phyloP scores from a whole-genome alignment of 2,329 filamentous ascomycete species.

The Claviceps fusiformis region DNA sequence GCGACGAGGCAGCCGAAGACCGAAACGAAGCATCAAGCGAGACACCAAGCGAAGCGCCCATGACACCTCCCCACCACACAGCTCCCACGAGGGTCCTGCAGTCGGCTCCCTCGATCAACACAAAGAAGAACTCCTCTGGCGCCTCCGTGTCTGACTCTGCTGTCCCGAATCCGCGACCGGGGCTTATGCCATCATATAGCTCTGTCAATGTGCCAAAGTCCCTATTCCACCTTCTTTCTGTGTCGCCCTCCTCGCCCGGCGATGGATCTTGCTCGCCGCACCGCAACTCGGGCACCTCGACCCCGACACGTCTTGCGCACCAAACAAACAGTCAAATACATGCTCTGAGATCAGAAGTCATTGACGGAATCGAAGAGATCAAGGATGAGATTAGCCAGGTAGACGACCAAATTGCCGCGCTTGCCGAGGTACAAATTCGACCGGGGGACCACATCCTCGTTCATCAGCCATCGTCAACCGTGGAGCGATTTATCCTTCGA shows the following conservation, averaged over 20 bases:
- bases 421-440: conserved; percentile 84
- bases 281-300: conserved; percentile 34
- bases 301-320: conserved; percentile 25
- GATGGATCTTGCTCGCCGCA: conserved; percentile 29
- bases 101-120: conserved; percentile 18
- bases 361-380: conserved; percentile 89
- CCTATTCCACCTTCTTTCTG: conserved; percentile 78
- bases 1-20: conserved; percentile 79
- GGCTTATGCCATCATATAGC: conserved; percentile 46
- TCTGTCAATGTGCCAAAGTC: conserved; percentile 58
- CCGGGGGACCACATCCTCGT: conserved; percentile 87
- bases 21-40: conserved; percentile 52
- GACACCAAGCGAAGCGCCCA: conserved; percentile 34
- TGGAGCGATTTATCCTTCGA: conserved; percentile 78
- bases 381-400: conserved; percentile 89
- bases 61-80: conserved; percentile 27
- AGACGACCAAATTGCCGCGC: conserved; percentile 82
- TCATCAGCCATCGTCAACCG: conserved; percentile 71
- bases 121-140: conserved; percentile 21
- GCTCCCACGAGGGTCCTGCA: conserved; percentile 16
- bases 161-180: conserved; percentile 34
- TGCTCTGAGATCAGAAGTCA: conserved; percentile 77
- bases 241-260: conserved; percentile 39
- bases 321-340: conserved; percentile 37
- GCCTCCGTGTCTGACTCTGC: conserved; percentile 16